Evolutionary conservation across 208 protist species (phyloP), one percentile per base, ranked within the genome.

Genomic region (Blastocrithidia nonstop): DNA sequence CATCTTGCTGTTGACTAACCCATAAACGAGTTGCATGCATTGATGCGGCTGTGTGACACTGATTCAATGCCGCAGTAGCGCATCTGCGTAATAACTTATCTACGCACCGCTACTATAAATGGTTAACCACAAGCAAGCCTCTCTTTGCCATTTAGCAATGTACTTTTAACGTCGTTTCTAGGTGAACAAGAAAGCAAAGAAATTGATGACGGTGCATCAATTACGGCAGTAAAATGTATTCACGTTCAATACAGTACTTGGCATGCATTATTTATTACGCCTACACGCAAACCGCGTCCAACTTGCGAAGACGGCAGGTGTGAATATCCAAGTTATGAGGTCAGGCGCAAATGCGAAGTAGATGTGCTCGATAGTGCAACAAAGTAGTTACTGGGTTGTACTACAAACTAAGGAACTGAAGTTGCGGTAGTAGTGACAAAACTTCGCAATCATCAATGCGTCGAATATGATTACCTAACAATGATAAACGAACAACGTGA

Each of bases 401-500:
- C 56, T 87, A 78, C 20, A 93, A 48, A 0, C 73, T 81, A 33
- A 93, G 68, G 44, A 73, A 84, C 35, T 60, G 57, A n/a, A 93
- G 63, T 25, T 69, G 51, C 0, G 68, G 61, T 2, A 93, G 58
- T 37, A 88, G 31, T 32, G 63, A 57, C 6, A 93, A 66, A n/a
- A 73, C 68, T 47, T 84, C 79, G 37, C 75, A 88, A 42, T 78
- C 64, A 43, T 87, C 79, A 15, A 93, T 61, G 37, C 58, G 61
- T 27, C 66, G 61, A 31, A 93, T 64, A 48, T 53, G 43, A 52
- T 93, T 93, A 4, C 74, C 70, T 0, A 88, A 55, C 2, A 93
- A 61, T 0, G 78, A 89, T 5, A 93, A 71, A 0, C 67, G 71
- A 24, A 86, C 69, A 4, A 82, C 73, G 45, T 83, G 68, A 28